Percentiles rank a stretch among this genome's conserved stretches.
phyloP scores from a whole-genome alignment of 805 yeast genomes.

The Wickerhamiella siamensis region DNA sequence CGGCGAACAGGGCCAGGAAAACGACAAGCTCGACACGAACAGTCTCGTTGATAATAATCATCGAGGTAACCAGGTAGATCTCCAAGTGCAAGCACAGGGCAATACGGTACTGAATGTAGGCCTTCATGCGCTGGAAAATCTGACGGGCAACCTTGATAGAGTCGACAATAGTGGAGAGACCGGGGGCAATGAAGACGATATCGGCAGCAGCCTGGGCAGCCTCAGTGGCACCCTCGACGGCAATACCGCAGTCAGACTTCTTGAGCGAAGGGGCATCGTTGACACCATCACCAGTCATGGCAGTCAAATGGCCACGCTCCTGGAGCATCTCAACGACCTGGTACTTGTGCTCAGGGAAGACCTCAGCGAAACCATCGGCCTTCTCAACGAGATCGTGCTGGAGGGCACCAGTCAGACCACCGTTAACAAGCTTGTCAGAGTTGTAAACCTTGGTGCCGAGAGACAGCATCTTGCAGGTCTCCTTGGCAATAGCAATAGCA shows the following conservation, averaged over 20 bases:
- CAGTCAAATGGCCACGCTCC: constrained; percentile 92
- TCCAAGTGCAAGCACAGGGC: constrained; percentile 92
- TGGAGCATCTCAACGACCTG: constrained; percentile 91
- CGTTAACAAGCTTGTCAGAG: constrained; percentile 91
- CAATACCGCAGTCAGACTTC: constrained; percentile 94
- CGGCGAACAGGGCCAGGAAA: constrained; percentile 93
- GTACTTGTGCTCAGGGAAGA: constrained; percentile 96
- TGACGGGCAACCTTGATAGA: constrained; percentile 90
- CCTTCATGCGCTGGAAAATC: constrained; percentile 98
- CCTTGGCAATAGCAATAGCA: constrained; percentile 98
- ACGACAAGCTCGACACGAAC: constrained; percentile 82
- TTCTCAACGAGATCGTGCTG: constrained; percentile 94
- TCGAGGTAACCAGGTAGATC: constrained; percentile 87
- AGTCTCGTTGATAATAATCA: constrained; percentile 81
- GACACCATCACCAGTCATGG: constrained; percentile 99
- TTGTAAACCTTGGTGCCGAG: constrained; percentile 92
- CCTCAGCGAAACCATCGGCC: constrained; percentile 98
- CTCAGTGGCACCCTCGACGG: constrained; percentile 96
- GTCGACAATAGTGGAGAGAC: constrained; percentile 88
- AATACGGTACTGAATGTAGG: constrained; percentile 95
- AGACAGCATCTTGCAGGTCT: constrained; percentile 95
- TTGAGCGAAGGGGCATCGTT: constrained; percentile 95
- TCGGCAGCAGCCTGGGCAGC: constrained; percentile 96
- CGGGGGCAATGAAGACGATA: constrained; percentile 89
- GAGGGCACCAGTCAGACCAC: constrained; percentile 95